phyloP scores from a whole-genome alignment of 768 basidiomycete genomes.

The Exidia glandulosa region DNA sequence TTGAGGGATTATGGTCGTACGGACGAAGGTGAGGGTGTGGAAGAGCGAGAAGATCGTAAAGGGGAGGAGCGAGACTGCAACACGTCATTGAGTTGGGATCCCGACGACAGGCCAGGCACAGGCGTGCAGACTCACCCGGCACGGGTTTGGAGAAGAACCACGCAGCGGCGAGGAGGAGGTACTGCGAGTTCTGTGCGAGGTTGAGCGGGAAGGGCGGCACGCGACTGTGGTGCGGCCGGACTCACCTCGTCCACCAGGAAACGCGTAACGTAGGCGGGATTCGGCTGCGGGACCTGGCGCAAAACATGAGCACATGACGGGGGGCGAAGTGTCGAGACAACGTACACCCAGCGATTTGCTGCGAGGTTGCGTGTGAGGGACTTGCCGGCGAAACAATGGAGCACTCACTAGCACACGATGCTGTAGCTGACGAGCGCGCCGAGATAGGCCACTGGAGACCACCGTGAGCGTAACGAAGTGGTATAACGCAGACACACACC shows the following conservation, averaged over 20 bases:
- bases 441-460: conserved; percentile 51
- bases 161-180: conserved; percentile 81
- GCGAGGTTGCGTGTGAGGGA: conserved; percentile 1
- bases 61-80: conserved; percentile 73
- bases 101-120: conserved; percentile 5
- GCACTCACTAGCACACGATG: conserved; percentile 80
- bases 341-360: conserved; percentile 7
- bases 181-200: conserved; percentile 46
- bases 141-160: conserved; percentile 87
- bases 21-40: conserved; percentile 87
- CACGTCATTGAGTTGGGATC: conserved; percentile 3
- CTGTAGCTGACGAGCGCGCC: conserved; percentile 82
- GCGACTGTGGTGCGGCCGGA: conserved; percentile 20
- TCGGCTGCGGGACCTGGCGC: conserved; percentile 62
- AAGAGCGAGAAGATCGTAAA: conserved; percentile 97
- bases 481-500: conserved; percentile 30
- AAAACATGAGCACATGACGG: conserved; percentile 35
- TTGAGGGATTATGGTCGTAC: conserved; percentile 86
- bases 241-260: conserved; percentile 86
- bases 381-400: conserved; percentile 15
- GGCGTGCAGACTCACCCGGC: conserved; percentile 39
- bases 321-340: conserved; percentile 3
- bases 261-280: conserved; percentile 53
- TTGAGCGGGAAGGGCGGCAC: conserved; percentile 5
- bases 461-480: not conserved